Evolutionary conservation across 495 filamentous ascomycete genomes (phyloP).

Genomic region (Paragyromitra xinjiangensis): DNA sequence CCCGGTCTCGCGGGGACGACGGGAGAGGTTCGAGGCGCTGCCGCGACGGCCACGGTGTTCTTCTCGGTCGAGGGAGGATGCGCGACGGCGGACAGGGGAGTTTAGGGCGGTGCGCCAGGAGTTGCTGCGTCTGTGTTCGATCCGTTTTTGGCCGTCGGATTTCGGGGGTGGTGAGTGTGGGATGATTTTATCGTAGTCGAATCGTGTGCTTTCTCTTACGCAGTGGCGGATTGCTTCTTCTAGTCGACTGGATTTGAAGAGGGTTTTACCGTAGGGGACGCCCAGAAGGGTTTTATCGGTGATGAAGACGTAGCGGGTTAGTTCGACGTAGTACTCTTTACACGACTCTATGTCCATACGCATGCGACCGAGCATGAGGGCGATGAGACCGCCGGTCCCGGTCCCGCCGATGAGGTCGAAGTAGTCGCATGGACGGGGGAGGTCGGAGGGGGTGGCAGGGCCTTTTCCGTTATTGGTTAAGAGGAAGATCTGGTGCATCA

Average conservation of each 20-base stretch:
- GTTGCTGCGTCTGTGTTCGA: constrained; percentile 25
- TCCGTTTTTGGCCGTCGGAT: neutral
- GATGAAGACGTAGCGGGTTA: constrained; percentile 94
- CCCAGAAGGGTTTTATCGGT: constrained; percentile 97
- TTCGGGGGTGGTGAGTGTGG: constrained; percentile 53
- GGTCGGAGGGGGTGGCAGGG: constrained; percentile 75
- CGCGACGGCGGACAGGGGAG: constrained; percentile 19
- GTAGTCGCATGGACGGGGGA: constrained; percentile 97
- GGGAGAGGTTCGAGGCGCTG: neutral
- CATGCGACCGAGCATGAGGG: constrained; percentile 92
- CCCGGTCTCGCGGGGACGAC: constrained; percentile 55
- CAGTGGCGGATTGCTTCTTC: constrained; percentile 93
- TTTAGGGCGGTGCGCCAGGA: constrained; percentile 38
- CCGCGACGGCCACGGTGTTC: constrained; percentile 33
- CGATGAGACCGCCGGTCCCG: constrained; percentile 89
- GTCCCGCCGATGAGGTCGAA: constrained; percentile 97
- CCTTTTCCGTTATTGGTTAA: constrained; percentile 67
- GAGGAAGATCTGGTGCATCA: constrained; percentile 84
- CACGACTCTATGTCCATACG: constrained; percentile 93
- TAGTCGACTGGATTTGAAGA: constrained; percentile 95
- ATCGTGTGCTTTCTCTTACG: constrained; percentile 69
- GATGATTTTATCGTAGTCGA: constrained; percentile 43
- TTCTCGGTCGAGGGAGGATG: constrained; percentile 29
- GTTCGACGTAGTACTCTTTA: constrained; percentile 92
- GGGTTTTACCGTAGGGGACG: constrained; percentile 88